Percentiles rank a stretch among this genome's conserved stretches.
Evolutionary conservation across 208 protist species (phyloP).

Genomic region (Porcisia deanei): DNA sequence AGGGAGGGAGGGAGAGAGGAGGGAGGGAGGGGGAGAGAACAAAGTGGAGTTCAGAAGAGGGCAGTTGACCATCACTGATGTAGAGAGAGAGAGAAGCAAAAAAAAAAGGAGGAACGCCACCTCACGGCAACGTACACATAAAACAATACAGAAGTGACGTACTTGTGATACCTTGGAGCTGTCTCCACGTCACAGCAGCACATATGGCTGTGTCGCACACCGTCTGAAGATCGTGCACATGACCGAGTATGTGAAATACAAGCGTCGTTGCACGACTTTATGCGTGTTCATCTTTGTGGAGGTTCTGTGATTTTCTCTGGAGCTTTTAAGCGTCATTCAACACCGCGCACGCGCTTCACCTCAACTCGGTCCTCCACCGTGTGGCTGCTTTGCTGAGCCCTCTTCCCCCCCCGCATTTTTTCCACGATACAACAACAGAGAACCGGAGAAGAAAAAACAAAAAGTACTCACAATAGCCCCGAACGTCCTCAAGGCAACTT

Average conservation of each 20-base stretch:
- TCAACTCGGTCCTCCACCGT: neutral
- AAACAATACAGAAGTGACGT: neutral
- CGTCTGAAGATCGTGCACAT: neutral
- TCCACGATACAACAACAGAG: neutral
- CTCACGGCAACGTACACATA: neutral
- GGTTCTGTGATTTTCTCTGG: neutral
- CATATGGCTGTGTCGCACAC: neutral
- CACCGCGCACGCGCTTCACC: conserved; percentile 8
- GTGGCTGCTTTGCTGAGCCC: neutral
- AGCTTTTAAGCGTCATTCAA: neutral
- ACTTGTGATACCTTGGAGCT: neutral
- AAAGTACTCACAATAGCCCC: neutral
- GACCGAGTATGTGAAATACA: neutral
- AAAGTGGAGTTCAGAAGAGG: neutral
- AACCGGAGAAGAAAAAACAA: neutral
- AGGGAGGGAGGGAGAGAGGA: too few relatives aligned
- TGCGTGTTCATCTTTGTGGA: neutral
- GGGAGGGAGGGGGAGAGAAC: neutral
- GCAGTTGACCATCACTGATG: neutral
- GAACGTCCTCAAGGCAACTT: neutral
- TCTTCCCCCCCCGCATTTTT: neutral
- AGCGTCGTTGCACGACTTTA: neutral
- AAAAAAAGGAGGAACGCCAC: neutral
- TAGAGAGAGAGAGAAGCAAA: neutral
- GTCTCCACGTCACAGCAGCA: neutral